These are phyloP conservation scores for Penicillium crystallinum DNA, from an alignment of 495 filamentous ascomycete species.

Conservation along the genomic window DNA sequence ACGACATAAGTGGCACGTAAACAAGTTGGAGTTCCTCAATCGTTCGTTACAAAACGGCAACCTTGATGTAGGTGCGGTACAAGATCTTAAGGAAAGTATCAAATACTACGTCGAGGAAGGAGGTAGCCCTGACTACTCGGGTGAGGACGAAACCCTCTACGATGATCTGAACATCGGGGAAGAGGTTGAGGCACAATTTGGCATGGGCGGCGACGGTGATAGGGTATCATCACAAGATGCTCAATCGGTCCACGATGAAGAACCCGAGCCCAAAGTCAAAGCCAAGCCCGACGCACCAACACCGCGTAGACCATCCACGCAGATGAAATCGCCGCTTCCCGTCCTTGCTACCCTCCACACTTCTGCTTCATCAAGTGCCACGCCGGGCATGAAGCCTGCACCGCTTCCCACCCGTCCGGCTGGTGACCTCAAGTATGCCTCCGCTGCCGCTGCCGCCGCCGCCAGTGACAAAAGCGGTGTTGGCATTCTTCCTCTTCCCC, in stretches of 20 bases:
- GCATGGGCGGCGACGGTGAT: slow-evolving; percentile 77
- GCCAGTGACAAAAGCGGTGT: slow-evolving; percentile 83
- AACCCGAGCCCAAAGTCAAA: slow-evolving; percentile 57
- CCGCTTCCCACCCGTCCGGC: slow-evolving; percentile 76
- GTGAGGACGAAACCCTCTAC: slow-evolving; percentile 91
- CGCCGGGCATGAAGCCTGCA: slow-evolving; percentile 85
- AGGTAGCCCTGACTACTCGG: slow-evolving; percentile 73
- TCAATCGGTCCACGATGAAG: slow-evolving; percentile 85
- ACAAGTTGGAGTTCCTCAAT: slow-evolving; percentile 84
- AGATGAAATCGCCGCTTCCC: slow-evolving; percentile 90
- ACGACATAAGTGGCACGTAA: slow-evolving; percentile 93
- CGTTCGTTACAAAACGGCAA: slow-evolving; percentile 89
- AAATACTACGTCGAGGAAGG: slow-evolving; percentile 92
- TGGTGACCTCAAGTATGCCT: slow-evolving; percentile 93
- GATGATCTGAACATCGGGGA: slow-evolving; percentile 90
- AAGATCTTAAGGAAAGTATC: slow-evolving; percentile 83
- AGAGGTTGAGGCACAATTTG: slow-evolving; percentile 76
- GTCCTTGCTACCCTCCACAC: slow-evolving; percentile 72
- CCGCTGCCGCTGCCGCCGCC: slow-evolving; percentile 90
- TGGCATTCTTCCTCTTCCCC: slow-evolving; percentile 87
- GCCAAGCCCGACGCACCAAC: slow-evolving; percentile 40
- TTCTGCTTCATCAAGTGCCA: slow-evolving; percentile 50
- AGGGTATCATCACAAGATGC: slow-evolving; percentile 90
- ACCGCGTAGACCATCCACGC: slow-evolving; percentile 74
- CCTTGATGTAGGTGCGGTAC: slow-evolving; percentile 78